Base-by-base conservation (phyloP, 441 rosid species). In the Breynia disticha region DNA sequence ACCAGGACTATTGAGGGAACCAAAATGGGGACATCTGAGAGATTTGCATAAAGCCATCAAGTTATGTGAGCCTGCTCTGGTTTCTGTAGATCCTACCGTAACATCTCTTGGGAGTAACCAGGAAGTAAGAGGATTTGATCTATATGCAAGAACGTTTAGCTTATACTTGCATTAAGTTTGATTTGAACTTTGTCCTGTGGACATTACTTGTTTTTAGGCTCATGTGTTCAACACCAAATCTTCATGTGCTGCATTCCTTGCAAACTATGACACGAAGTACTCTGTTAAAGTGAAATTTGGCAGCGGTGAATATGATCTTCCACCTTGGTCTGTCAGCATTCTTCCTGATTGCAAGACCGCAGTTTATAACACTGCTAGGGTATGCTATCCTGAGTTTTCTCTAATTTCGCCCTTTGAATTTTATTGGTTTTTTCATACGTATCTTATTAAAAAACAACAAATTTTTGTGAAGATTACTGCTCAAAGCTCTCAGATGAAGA, bases 261-360 rank as follows among this genome's bases (percentile, higher is more conserved):
- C 97, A 46, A 93, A 93, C 61, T 81, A 86, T 64, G 75, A 93
- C 50, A 69, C 76, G 28, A 72, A 49, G 44, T 71, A 83, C 54
- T 67, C 72, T 9, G 88, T 82, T 14, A 84, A 68, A 74, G 93
- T 93, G 61, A 60, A 84, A 45, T 93, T 83, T 38, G 68, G 90
- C 48, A 77, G 67, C 57, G 72, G 54, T 64, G 90, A 82, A 61
- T 93, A 86, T 70, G 81, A 82, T 61, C 72, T 93, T 57, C 99
- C 99, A 56, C 95, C 93, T n/a, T 93, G 99, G 99, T 89, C 99
- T 59, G 70, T 93, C 65, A 93, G 97, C 76, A 78, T 93, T 67
- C 91, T 93, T 48, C 99, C 97, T n/a, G 99, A 89, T 76, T 93
- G 97, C 86, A 83, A 86, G 80, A 89, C 81, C 67, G 87, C 83